Evolutionary conservation across 768 basidiomycete genomes (phyloP).

Genomic region (Leucocoprinus sp.): DNA sequence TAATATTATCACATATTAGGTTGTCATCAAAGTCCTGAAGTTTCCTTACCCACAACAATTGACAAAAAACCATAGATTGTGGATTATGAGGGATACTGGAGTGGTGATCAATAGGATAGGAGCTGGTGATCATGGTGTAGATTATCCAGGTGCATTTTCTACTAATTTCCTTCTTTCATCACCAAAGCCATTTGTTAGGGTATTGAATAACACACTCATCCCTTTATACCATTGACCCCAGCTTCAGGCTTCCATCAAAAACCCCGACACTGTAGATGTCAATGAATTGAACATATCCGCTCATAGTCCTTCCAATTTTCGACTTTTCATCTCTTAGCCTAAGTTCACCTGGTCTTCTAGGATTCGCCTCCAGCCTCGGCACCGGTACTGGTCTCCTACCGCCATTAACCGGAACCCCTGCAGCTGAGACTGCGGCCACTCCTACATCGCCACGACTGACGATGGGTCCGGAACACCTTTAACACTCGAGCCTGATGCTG

Average conservation of each 20-base stretch:
- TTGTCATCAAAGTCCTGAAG: no score
- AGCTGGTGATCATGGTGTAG: no score
- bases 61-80: no score
- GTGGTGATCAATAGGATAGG: no score
- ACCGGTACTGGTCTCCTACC: not conserved
- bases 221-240: conserved; percentile 12
- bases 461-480: not conserved
- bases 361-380: not conserved
- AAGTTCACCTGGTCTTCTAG: not conserved
- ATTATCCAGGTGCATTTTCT: no score
- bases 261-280: not conserved
- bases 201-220: no score
- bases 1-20: no score
- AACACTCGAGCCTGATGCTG: conserved; percentile 9
- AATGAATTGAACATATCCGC: not conserved
- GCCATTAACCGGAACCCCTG: not conserved
- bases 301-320: not conserved
- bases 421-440: not conserved
- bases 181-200: no score
- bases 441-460: no score
- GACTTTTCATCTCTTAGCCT: not conserved
- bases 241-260: not conserved
- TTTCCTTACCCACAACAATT: no score
- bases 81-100: no score
- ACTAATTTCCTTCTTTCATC: no score